These are phyloP conservation scores for Aphanomyces astaci DNA, from an alignment of 352 stramenopile genomes.

Conservation along the genomic window DNA sequence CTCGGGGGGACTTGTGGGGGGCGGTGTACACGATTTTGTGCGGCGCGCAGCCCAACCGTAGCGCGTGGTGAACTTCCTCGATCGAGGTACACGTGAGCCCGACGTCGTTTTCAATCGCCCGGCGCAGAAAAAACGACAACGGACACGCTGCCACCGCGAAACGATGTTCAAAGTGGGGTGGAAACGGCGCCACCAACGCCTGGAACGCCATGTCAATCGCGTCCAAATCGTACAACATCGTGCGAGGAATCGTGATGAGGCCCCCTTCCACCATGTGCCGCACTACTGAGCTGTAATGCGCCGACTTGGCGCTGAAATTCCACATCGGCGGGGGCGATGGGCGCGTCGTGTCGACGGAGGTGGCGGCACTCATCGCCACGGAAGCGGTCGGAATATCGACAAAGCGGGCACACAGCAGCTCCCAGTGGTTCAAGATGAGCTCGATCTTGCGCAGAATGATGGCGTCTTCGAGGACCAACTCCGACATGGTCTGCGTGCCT, in stretches of 20 bases:
- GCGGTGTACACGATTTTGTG: constrained; percentile 23
- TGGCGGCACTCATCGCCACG: constrained; percentile 25
- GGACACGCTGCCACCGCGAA: constrained; percentile 87
- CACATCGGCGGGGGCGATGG: constrained; percentile 49
- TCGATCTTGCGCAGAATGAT: constrained; percentile 56
- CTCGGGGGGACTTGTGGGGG: constrained; percentile 10
- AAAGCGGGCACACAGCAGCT: constrained; percentile 53
- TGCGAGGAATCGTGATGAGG: constrained; percentile 46
- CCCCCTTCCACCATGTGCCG: constrained; percentile 25
- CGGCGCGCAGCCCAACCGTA: constrained; percentile 30
- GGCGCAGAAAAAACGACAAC: constrained; percentile 66
- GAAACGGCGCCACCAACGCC: constrained; percentile 67
- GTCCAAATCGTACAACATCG: constrained; percentile 78
- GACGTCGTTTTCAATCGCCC: constrained; percentile 30
- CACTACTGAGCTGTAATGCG: constrained; percentile 23
- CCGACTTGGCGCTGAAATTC: constrained; percentile 68
- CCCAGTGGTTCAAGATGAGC: constrained; percentile 63
- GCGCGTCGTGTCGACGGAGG: constrained; percentile 32
- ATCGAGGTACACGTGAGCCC: constrained; percentile 42
- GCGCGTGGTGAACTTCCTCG: constrained; percentile 37
- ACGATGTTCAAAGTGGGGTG: constrained; percentile 77
- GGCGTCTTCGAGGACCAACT: constrained; percentile 46
- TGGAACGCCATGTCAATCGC: constrained; percentile 81
- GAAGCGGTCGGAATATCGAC: background rate
- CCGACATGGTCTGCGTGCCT: constrained; percentile 30